Conservation (phyloP, 176 grass and related monocot genomes). For the Hordeum vulgare region MorexV3_pseudomolecules_assembly NC_058522.1:525238881-525239380, state of each 20-base stretch:
- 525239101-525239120: conserved; percentile 85
- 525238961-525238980: conserved; percentile 82
- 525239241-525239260: not conserved
- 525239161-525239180: not conserved
- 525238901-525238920: conserved; percentile 70
- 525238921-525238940: conserved; percentile 75
- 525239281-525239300: not conserved
- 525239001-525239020: conserved; percentile 85
- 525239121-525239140: conserved; percentile 61
- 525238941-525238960: conserved; percentile 85
- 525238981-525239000: conserved; percentile 82
- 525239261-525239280: not conserved
- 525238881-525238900: conserved; percentile 64
- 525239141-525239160: not conserved
- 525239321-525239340: not conserved
- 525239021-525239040: conserved; percentile 79
- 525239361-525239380: not conserved
- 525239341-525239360: not conserved
- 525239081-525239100: conserved; percentile 80
- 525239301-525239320: not conserved
- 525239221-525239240: not conserved
- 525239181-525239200: not conserved
- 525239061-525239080: conserved; percentile 79
- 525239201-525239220: not conserved
- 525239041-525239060: conserved; percentile 84